Percentiles rank a stretch among this genome's conserved stretches.
Conservation (phyloP, 164 flowering plant genomes). For the Cinnamomum chago region DNA sequence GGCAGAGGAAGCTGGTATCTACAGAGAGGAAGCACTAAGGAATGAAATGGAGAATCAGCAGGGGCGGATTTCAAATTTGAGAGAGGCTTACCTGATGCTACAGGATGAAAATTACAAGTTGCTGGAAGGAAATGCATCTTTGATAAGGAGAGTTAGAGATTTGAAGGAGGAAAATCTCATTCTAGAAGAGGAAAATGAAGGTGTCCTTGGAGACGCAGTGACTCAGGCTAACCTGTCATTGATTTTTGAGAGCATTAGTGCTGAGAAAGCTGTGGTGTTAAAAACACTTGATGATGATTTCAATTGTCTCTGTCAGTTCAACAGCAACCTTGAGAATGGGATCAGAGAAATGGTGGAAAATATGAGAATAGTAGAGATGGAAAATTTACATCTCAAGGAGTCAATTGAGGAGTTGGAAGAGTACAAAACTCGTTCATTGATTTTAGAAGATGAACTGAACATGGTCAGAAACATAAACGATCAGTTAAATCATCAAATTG, state of each 20-base stretch:
- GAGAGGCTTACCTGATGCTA: slow-evolving; percentile 23
- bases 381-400: slow-evolving; percentile 40
- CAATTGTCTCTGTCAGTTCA: slow-evolving; percentile 27
- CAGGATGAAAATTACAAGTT: slow-evolving; percentile 33
- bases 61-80: slow-evolving; percentile 27
- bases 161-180: slow-evolving; percentile 38
- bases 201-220: slow-evolving; percentile 37
- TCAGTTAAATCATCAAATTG: slow-evolving; percentile 34
- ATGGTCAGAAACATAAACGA: slow-evolving; percentile 30
- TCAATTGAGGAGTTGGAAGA: slow-evolving; percentile 30
- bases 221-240: slow-evolving; percentile 37
- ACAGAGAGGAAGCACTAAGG: slow-evolving; percentile 24
- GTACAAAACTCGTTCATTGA: slow-evolving; percentile 1
- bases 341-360: slow-evolving; percentile 14
- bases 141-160: slow-evolving; percentile 33
- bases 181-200: slow-evolving; percentile 47
- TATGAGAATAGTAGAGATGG: slow-evolving; percentile 35
- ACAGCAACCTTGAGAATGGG: slow-evolving; percentile 28
- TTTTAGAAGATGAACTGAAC: slow-evolving; percentile 32
- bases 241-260: slow-evolving; percentile 38
- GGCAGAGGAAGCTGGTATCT: slow-evolving; percentile 26
- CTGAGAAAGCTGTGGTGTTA: slow-evolving; percentile 46
- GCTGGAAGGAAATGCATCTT: slow-evolving; percentile 36
- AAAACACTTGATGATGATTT: slow-evolving; percentile 35
- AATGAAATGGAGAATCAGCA: slow-evolving; percentile 30